Base-by-base conservation (phyloP, 441 rosid genomes). In the Biscutella auriculata region DNA sequence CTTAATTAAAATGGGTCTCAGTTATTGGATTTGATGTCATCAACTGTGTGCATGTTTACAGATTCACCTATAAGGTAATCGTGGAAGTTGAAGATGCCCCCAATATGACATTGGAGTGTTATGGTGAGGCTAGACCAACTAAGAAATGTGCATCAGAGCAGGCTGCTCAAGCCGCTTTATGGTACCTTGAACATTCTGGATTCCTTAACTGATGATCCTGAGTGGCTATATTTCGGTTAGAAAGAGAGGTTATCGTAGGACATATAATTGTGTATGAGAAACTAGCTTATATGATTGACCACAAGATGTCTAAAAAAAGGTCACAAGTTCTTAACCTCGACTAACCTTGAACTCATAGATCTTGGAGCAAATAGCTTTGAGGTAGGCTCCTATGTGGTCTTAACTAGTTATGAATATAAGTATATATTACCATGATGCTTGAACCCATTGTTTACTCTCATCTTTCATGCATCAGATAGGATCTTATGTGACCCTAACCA, bases 71-170 rank as follows among this genome's bases (percentile, higher is more conserved):
- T 72, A 89, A 73, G 80, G 93, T 80, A 30, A 70, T 57, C 5
- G 55, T 88, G 57, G 78, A 66, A 66, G 76, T 85, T 51, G 93
- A 87, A 63, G 87, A 76, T 45, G 73, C 68, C 10, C 60, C 82
- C 0, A 64, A 72, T 46, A 57, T 57, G 68, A 44, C 66, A n/a
- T 37, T 93, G 68, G 92, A 84, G 65, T 84, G 95, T 72, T 68
- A 63, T 26, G 87, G 97, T 15, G 70, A 63, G 4, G 69, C 84
- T 59, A 72, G 37, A 54, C 40, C 61, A 4, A 83, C 73, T 23
- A 93, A 93, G 86, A 93, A 79, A 76, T 80, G 77, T 42, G 93
- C 97, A 0, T 85, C 97, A 3, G 99, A 93, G 73, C 61, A 77
- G 32, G 97, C 99, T 11, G 99, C 97, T 5, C 75, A 84, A 76